A percentile compares a stretch with the other conserved stretches of the same genome.
These are phyloP conservation scores for Plenodomus biglobosus DNA, from an alignment of 2,329 filamentous ascomycete species.

Conservation along the genomic window DNA sequence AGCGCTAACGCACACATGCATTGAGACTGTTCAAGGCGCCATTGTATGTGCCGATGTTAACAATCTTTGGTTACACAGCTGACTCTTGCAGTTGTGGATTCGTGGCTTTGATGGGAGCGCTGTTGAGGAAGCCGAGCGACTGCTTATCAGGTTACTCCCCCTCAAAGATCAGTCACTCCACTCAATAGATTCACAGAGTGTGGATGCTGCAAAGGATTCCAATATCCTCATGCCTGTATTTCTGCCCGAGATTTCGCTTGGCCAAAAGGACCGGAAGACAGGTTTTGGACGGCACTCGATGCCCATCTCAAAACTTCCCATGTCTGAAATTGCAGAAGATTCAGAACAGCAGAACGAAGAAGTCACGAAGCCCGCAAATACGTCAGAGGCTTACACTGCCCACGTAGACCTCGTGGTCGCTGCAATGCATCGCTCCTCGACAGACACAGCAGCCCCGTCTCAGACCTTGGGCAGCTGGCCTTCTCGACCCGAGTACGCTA, in stretches of 20 bases:
- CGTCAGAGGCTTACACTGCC: background rate
- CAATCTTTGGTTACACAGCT: background rate
- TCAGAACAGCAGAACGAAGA: slow-evolving; percentile 1
- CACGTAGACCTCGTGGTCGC: slow-evolving; percentile 5
- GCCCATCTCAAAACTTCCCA: slow-evolving; percentile 11
- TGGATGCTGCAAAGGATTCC: slow-evolving; percentile 13
- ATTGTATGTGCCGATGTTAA: slow-evolving; percentile 15
- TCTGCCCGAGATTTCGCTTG: slow-evolving; percentile 23
- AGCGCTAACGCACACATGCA: slow-evolving; percentile 26
- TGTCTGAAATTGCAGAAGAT: slow-evolving; percentile 1
- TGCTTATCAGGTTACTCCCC: slow-evolving; percentile 32
- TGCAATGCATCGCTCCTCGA: background rate
- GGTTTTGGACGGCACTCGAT: slow-evolving; percentile 33
- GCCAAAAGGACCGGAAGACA: slow-evolving; percentile 21
- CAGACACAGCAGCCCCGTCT: background rate
- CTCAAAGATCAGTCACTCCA: slow-evolving; percentile 12
- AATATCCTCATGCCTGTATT: slow-evolving; percentile 21
- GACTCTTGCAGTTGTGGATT: slow-evolving; percentile 28
- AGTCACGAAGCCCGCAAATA: background rate
- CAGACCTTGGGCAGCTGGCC: slow-evolving; percentile 18
- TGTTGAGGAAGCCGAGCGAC: slow-evolving; percentile 32
- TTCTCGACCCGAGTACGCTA: slow-evolving; percentile 12
- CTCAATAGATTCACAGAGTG: slow-evolving; percentile 22
- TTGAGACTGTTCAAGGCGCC: slow-evolving; percentile 18
- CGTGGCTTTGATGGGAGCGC: slow-evolving; percentile 26